Conservation (phyloP, 306 rosid species). For the Pachyrhizus erosus region DNA sequence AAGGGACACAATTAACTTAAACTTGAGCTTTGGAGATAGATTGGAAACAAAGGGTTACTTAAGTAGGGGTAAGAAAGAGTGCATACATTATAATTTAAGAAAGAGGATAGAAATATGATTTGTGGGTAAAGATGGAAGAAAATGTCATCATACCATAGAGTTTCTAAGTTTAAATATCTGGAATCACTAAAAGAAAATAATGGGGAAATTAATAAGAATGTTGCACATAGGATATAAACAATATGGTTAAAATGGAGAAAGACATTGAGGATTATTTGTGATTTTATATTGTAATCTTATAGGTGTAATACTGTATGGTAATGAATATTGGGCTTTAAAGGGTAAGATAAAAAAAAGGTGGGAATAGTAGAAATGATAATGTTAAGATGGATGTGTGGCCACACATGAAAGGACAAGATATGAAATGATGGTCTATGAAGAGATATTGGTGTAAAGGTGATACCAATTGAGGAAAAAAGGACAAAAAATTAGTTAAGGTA, state of each 20-base stretch:
- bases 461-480: neutral
- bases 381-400: neutral
- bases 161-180: neutral
- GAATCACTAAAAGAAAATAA: neutral
- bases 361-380: neutral
- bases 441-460: too few relatives aligned
- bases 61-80: neutral
- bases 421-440: too few relatives aligned
- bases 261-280: neutral
- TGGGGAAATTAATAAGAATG: neutral
- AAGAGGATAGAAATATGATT: neutral
- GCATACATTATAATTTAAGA: neutral
- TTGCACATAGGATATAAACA: neutral
- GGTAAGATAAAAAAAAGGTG: neutral
- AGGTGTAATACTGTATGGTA: neutral
- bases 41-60: neutral
- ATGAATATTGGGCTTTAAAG: neutral
- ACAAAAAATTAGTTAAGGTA: neutral
- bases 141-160: too few relatives aligned
- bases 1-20: neutral
- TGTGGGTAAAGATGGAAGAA: neutral
- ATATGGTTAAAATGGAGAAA: neutral
- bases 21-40: neutral
- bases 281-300: neutral
- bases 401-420: neutral